Base-by-base conservation (phyloP, 2,329 filamentous ascomycete species). In the Dothiorella sarmentorum region DNA sequence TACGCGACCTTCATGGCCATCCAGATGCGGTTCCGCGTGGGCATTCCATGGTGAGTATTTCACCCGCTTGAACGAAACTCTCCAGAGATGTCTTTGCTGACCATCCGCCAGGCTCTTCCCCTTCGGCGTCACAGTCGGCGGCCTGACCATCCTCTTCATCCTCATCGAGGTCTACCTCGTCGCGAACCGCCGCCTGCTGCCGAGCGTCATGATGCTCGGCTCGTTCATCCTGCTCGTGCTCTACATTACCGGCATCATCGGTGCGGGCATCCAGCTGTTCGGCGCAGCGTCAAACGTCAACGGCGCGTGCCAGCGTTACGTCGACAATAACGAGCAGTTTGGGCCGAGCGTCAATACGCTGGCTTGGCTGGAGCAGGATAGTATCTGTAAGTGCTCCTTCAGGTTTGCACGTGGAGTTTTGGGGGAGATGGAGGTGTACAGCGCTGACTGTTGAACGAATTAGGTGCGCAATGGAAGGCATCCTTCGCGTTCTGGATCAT, bases 71-170 rank as follows among this genome's bases (percentile, higher is more conserved):
- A 3, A 13, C 15, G n/a, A n/a, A n/a, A n/a, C n/a, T n/a, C n/a
- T n/a, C n/a, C n/a, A n/a, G n/a, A n/a, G n/a, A n/a, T n/a, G n/a
- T n/a, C n/a, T n/a, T n/a, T n/a, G n/a, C n/a, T n/a, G n/a, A n/a
- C n/a, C n/a, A n/a, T n/a, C n/a, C n/a, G n/a, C n/a, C 66, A 87
- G 84, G 84, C 77, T 87, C 63, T 84, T 87, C 73, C 84, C 84
- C 26, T 87, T 81, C 71, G 84, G 83, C 71, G 79, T 86, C 56
- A 80, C 82, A 15, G 77, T 81, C 63, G 80, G 82, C 67, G 70
- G 78, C 2, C 76, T 87, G 1, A 80, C 80, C 27, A 73, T 86
- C 56, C 66, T 82, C 65, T 85, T 85, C 75, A 79, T 86, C 64
- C 69, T 83, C 65, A 71, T 84, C 62, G 80, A 85, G 68, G 75